A percentile compares a stretch with the other conserved stretches of the same genome.
These are phyloP conservation scores for Arxiozyma heterogenica DNA, from an alignment of 1,139 yeast genomes.

Conservation along the genomic window DNA sequence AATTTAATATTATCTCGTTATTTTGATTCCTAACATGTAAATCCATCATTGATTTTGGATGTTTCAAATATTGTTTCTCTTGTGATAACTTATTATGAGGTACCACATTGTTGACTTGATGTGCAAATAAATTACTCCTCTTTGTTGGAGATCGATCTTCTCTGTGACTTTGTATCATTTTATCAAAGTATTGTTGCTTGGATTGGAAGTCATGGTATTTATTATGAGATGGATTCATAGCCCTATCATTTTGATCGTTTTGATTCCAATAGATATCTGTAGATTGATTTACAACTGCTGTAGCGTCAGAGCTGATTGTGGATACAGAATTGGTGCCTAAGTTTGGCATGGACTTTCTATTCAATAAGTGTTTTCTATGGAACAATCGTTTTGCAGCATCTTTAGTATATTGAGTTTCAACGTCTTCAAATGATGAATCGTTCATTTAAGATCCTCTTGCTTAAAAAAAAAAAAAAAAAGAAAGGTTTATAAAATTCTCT, in stretches of 20 bases:
- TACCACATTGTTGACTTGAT: not conserved
- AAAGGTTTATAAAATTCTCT: not conserved
- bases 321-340: constrained; percentile 21
- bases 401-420: constrained; percentile 23
- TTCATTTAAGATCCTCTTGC: constrained; percentile 2
- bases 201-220: constrained; percentile 25
- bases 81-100: not conserved
- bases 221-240: constrained; percentile 19
- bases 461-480: too few species aligned
- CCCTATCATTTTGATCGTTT: constrained; percentile 17
- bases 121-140: constrained; percentile 9
- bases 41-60: constrained; percentile 27
- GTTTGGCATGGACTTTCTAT: constrained; percentile 1
- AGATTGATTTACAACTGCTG: constrained; percentile 6
- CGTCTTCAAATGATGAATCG: constrained; percentile 29
- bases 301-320: constrained; percentile 25
- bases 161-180: not conserved
- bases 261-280: constrained; percentile 10
- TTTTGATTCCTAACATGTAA: constrained; percentile 11
- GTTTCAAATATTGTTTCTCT: constrained; percentile 9
- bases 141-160: constrained; percentile 4
- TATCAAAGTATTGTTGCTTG: constrained; percentile 21
- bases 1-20: not conserved
- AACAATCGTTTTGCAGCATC: constrained; percentile 2
- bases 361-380: not conserved